These are phyloP conservation scores for Geotrichum macrosporum DNA, from an alignment of 1,139 yeast genomes.

Conservation along the genomic window DNA sequence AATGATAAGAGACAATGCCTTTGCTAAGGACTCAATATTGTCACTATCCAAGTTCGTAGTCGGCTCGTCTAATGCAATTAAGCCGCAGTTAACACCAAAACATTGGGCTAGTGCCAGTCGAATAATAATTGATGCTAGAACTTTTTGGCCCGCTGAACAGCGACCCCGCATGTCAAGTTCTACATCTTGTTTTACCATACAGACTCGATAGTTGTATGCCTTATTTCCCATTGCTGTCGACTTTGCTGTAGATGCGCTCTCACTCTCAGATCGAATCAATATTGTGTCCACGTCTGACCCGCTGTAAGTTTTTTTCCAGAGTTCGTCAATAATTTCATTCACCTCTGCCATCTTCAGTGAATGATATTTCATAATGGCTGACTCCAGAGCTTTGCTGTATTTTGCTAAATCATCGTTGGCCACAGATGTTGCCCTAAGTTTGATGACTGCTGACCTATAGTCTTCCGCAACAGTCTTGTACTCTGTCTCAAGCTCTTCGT, in stretches of 20 bases:
- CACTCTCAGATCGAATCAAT: constrained; percentile 75
- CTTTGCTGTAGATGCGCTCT: constrained; percentile 38
- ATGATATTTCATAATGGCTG: constrained; percentile 92
- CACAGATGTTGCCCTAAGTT: constrained; percentile 68
- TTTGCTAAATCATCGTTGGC: constrained; percentile 82
- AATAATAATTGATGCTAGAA: constrained; percentile 85
- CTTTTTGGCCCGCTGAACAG: constrained; percentile 98
- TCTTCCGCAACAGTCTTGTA: constrained; percentile 60
- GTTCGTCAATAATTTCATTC: constrained; percentile 77
- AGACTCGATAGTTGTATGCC: constrained; percentile 87
- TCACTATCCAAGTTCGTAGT: constrained; percentile 92
- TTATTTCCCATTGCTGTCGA: constrained; percentile 47
- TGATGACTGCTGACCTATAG: constrained; percentile 69
- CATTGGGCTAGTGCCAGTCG: constrained; percentile 92
- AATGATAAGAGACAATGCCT: constrained; percentile 70
- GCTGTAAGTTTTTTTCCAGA: constrained; percentile 91
- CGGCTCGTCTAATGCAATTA: constrained; percentile 95
- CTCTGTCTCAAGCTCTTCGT: constrained; percentile 60
- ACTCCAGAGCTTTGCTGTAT: constrained; percentile 81
- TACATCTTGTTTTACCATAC: constrained; percentile 86
- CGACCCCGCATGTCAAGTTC: constrained; percentile 98
- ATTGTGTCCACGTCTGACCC: constrained; percentile 96
- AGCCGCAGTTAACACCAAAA: constrained; percentile 91
- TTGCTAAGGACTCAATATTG: constrained; percentile 83
- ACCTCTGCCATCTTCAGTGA: constrained; percentile 89